phyloP scores from a whole-genome alignment of 768 basidiomycete genomes.

The Amanita fuliginea region DNA sequence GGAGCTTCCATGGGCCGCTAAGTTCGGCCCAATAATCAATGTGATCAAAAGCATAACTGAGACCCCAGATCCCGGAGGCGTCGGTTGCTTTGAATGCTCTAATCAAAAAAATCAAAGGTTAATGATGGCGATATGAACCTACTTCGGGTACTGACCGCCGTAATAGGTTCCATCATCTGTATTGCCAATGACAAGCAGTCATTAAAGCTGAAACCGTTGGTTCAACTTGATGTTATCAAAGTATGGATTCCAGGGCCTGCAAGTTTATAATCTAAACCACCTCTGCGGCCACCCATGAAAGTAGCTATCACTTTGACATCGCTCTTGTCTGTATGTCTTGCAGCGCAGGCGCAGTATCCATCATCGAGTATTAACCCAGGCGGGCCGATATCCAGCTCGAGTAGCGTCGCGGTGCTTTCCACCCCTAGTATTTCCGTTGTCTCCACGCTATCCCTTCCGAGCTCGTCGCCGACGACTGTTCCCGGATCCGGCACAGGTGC shows the following conservation, averaged over 20 bases:
- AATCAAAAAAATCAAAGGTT: slow-evolving; percentile 92
- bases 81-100: slow-evolving; percentile 85
- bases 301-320: neutral
- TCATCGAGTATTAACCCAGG: neutral
- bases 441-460: neutral
- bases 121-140: neutral
- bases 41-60: too few species aligned
- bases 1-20: too few species aligned
- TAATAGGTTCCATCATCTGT: slow-evolving; percentile 84
- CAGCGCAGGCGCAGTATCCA: neutral
- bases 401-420: neutral
- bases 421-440: neutral
- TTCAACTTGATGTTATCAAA: slow-evolving; percentile 69
- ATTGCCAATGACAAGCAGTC: slow-evolving; percentile 86
- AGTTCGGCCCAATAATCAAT: too few species aligned
- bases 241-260: slow-evolving; percentile 26
- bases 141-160: neutral
- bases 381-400: neutral
- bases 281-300: neutral
- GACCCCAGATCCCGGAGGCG: slow-evolving; percentile 96
- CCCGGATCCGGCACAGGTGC: neutral
- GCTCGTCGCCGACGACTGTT: neutral
- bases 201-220: slow-evolving; percentile 85
- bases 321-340: neutral
- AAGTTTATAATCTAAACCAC: slow-evolving; percentile 1